These are phyloP conservation scores for Coemansia sp. DNA, from an alignment of 192 early-diverging fungal species.

Conservation along the genomic window DNA sequence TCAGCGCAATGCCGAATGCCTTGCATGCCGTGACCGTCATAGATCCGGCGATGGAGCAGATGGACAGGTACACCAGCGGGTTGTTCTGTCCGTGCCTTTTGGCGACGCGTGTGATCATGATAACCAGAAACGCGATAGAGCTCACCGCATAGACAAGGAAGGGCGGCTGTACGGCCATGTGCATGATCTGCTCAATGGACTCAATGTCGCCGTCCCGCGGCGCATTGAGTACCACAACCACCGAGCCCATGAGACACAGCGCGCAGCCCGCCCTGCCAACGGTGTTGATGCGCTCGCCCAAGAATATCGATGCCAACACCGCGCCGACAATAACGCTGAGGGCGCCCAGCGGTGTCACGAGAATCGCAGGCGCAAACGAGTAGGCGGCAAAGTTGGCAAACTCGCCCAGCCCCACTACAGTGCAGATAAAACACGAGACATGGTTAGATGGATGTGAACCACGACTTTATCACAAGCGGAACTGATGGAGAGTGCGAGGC, in stretches of 20 bases:
- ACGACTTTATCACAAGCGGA: neutral
- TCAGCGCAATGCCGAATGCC: slow-evolving; percentile 89
- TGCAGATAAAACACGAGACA: neutral
- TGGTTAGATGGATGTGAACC: slow-evolving; percentile 3
- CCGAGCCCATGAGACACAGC: slow-evolving; percentile 84
- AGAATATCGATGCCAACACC: slow-evolving; percentile 80
- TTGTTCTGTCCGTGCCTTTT: slow-evolving; percentile 75
- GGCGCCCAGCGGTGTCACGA: slow-evolving; percentile 92
- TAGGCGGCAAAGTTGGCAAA: slow-evolving; percentile 95
- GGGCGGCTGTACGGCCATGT: slow-evolving; percentile 73
- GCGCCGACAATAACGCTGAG: slow-evolving; percentile 87
- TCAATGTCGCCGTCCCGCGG: slow-evolving; percentile 79
- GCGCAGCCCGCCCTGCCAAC: slow-evolving; percentile 88
- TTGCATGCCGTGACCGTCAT: slow-evolving; percentile 90
- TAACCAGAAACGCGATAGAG: slow-evolving; percentile 62
- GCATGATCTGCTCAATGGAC: slow-evolving; percentile 81
- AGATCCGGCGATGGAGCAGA: slow-evolving; percentile 96
- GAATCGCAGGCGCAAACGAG: slow-evolving; percentile 92
- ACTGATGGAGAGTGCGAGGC: slow-evolving; percentile 8
- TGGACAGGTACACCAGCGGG: slow-evolving; percentile 88
- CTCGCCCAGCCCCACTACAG: slow-evolving; percentile 87
- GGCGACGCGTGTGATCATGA: slow-evolving; percentile 81
- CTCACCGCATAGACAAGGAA: slow-evolving; percentile 79
- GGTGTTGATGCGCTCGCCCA: slow-evolving; percentile 79
- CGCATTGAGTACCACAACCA: slow-evolving; percentile 83